Conservation (phyloP, 352 stramenopile species). For the Pythium apleroticum region DNA sequence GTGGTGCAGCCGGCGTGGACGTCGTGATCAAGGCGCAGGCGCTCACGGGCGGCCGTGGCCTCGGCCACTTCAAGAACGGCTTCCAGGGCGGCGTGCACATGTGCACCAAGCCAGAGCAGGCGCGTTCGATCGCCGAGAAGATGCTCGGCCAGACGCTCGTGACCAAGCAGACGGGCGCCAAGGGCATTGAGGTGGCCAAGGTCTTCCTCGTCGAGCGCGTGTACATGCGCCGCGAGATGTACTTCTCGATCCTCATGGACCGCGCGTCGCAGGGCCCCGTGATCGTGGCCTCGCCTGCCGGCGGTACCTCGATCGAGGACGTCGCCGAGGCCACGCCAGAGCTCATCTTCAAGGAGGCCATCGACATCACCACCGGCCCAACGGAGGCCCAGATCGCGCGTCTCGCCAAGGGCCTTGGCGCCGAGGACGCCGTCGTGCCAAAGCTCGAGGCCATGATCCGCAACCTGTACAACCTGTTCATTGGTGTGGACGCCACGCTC, state of each 20-base stretch:
- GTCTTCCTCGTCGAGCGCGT: slow-evolving; percentile 92
- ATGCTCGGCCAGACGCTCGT: slow-evolving; percentile 95
- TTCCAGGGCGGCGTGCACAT: slow-evolving; percentile 98
- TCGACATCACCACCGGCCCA: slow-evolving; percentile 94
- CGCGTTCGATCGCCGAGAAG: slow-evolving; percentile 80
- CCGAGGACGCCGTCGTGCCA: slow-evolving; percentile 41
- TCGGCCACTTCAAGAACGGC: slow-evolving; percentile 96
- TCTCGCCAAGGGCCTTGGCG: slow-evolving; percentile 74
- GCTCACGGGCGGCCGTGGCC: slow-evolving; percentile 93
- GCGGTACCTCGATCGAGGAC: slow-evolving; percentile 97
- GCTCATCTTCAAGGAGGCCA: slow-evolving; percentile 91
- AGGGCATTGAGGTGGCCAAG: slow-evolving; percentile 89
- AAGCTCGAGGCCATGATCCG: slow-evolving; percentile 77
- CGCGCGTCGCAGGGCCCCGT: slow-evolving; percentile 93
- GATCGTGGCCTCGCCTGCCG: slow-evolving; percentile 93
- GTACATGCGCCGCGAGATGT: slow-evolving; percentile 96
- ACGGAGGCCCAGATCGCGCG: slow-evolving; percentile 77
- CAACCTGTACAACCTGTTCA: slow-evolving; percentile 97
- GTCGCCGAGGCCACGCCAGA: slow-evolving; percentile 93
- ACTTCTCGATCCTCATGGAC: slow-evolving; percentile 99
- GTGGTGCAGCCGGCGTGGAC: slow-evolving; percentile 66
- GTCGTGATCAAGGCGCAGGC: slow-evolving; percentile 97
- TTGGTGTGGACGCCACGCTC: slow-evolving; percentile 95
- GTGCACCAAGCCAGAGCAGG: slow-evolving; percentile 87
- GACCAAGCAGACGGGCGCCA: slow-evolving; percentile 93